Percentiles rank a stretch among this genome's conserved stretches.
phyloP scores from a whole-genome alignment of 139 green algal genomes.

The Pseudopediastrum boryanum region DNA sequence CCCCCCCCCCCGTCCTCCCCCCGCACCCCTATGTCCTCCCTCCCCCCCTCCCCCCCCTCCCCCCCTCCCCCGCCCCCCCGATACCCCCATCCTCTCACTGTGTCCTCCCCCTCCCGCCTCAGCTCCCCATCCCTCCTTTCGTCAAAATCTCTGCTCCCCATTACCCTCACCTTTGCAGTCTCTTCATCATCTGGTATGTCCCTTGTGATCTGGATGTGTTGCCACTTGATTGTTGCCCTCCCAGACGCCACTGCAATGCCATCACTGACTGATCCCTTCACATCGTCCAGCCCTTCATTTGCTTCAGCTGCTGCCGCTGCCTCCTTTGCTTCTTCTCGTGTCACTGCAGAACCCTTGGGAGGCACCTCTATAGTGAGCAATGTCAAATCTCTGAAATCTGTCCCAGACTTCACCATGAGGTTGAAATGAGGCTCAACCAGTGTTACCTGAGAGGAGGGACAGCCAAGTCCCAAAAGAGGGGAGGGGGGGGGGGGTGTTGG shows the following conservation, averaged over 20 bases:
- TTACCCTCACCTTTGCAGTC: not conserved
- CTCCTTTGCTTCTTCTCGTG: not conserved
- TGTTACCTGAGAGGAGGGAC: constrained; percentile 8
- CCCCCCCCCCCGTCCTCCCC: too few species aligned
- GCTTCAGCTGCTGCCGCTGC: not conserved
- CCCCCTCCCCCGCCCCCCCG: too few species aligned
- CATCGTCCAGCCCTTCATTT: not conserved
- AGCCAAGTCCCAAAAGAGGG: too few species aligned
- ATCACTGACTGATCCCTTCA: not conserved
- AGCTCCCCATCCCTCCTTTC: too few species aligned
- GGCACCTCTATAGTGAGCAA: constrained; percentile 23
- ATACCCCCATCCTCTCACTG: too few species aligned
- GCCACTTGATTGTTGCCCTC: constrained; percentile 43
- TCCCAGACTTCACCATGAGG: constrained; percentile 76
- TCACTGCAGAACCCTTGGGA: not conserved
- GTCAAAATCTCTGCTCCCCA: too few species aligned
- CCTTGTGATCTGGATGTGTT: constrained; percentile 45
- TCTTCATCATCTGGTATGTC: constrained; percentile 51
- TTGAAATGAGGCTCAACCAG: constrained; percentile 57
- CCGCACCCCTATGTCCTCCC: too few species aligned
- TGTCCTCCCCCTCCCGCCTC: too few species aligned
- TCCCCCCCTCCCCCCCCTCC: too few species aligned
- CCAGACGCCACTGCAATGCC: constrained; percentile 3
- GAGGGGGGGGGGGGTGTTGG: too few species aligned
- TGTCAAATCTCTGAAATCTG: constrained; percentile 56